Conservation (phyloP, 192 early-diverging fungal genomes). For the Podochytrium sp. region DNA sequence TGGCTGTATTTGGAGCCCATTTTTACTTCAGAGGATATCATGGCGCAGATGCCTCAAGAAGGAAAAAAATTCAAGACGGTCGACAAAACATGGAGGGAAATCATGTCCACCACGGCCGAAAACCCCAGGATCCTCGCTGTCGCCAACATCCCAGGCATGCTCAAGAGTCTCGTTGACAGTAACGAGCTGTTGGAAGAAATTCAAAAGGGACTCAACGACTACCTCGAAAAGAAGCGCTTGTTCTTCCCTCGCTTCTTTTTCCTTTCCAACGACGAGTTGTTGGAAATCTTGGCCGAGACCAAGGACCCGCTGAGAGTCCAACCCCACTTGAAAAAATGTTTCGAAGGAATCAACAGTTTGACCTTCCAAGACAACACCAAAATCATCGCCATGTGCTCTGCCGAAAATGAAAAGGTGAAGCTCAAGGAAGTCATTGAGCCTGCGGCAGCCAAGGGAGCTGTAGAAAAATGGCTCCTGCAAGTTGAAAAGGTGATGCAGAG, state of each 20-base stretch:
- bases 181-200: conserved; percentile 65
- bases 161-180: conserved; percentile 47
- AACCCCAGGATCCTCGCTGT: conserved; percentile 60
- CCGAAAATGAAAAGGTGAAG: conserved; percentile 61
- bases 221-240: conserved; percentile 63
- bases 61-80: conserved; percentile 62
- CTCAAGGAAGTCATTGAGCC: conserved; percentile 69
- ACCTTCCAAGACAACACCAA: conserved; percentile 61
- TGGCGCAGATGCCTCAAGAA: conserved; percentile 62
- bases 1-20: conserved; percentile 68
- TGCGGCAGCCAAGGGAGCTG: conserved; percentile 59
- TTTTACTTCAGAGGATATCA: conserved; percentile 65
- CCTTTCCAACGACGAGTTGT: conserved; percentile 64
- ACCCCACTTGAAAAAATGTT: conserved; percentile 66
- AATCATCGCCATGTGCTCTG: conserved; percentile 67
- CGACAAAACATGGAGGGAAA: conserved; percentile 66
- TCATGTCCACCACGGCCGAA: conserved; percentile 52
- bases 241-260: conserved; percentile 70
- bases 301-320: conserved; percentile 64
- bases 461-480: conserved; percentile 64
- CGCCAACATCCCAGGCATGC: conserved; percentile 45
- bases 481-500: conserved; percentile 67
- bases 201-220: conserved; percentile 67
- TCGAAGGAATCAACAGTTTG: conserved; percentile 61
- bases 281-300: conserved; percentile 65